Evolutionary conservation across 129 eudicot genomes (phyloP).

Genomic region (Helianthus annuus): HanXRQr2.0-SUNRISE NC_035434.2:3198545-3199044

Average conservation of each 20-base stretch:
- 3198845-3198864: neutral
- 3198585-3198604: too few relatives aligned
- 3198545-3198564: too few relatives aligned
- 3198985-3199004: neutral
- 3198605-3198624: too few relatives aligned
- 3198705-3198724: neutral
- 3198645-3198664: too few relatives aligned
- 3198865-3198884: neutral
- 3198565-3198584: too few relatives aligned
- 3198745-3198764: neutral
- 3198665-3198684: too few relatives aligned
- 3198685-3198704: too few relatives aligned
- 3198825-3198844: neutral
- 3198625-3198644: too few relatives aligned
- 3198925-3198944: constrained; percentile 6
- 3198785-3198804: neutral
- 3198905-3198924: neutral
- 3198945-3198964: neutral
- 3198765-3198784: neutral
- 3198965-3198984: neutral
- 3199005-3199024: neutral
- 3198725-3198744: constrained; percentile 2
- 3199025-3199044: neutral
- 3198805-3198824: neutral
- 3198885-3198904: neutral